Evolutionary conservation across 345 rosid species (phyloP).

Genomic region (sweet orange (Citrus sinensis)): DNA sequence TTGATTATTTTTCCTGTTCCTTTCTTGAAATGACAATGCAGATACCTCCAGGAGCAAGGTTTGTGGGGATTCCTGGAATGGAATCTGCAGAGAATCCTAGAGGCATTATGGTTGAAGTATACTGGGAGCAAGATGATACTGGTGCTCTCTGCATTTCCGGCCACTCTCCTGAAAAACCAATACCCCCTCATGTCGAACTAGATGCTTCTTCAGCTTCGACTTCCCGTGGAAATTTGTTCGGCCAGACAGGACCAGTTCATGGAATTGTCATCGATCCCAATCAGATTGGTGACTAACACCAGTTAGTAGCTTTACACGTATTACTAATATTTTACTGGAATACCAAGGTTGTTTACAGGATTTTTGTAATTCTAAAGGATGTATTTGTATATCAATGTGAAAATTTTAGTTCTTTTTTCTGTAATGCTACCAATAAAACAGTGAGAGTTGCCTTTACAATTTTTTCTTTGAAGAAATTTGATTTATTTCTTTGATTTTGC

Average conservation of each 20-base stretch:
- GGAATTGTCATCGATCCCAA: constrained; percentile 62
- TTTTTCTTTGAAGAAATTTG: too few relatives aligned
- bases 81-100: constrained; percentile 55
- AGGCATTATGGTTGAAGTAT: constrained; percentile 88
- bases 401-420: not conserved
- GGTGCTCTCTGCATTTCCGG: constrained; percentile 87
- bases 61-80: constrained; percentile 71
- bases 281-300: constrained; percentile 19
- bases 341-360: not conserved
- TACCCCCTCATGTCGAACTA: constrained; percentile 44
- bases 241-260: constrained; percentile 38
- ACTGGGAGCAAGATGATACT: constrained; percentile 82
- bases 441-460: too few relatives aligned
- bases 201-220: constrained; percentile 26
- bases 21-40: constrained; percentile 23
- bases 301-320: not conserved
- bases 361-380: not conserved
- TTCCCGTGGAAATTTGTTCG: constrained; percentile 18
- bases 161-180: constrained; percentile 65
- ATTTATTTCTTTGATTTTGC: too few relatives aligned
- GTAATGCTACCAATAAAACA: not conserved
- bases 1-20: not conserved
- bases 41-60: constrained; percentile 85
- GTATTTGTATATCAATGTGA: not conserved
- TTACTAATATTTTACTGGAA: not conserved